These are phyloP conservation scores for Agaricus sinodeliciosus DNA, from an alignment of 768 basidiomycete species.

Conservation along the genomic window DNA sequence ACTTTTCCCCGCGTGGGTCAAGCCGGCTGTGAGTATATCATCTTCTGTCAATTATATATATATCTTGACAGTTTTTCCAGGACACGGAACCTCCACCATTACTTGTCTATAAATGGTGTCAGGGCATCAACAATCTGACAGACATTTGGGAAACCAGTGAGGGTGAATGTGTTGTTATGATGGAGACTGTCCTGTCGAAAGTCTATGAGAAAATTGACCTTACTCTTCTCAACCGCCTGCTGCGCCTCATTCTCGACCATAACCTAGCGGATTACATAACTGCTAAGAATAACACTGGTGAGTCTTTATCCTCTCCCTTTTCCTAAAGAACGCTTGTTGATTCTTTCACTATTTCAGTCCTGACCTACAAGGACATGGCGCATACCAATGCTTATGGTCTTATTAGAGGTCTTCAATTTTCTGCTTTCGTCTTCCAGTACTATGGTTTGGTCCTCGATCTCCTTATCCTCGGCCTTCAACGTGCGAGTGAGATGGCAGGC, in stretches of 20 bases:
- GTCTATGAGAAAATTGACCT: slow-evolving; percentile 99
- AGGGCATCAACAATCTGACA: slow-evolving; percentile 97
- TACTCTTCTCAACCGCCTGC: slow-evolving; percentile 89
- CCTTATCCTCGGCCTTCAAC: slow-evolving; percentile 92
- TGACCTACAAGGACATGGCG: slow-evolving; percentile 65
- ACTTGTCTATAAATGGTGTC: slow-evolving; percentile 99
- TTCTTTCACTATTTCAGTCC: slow-evolving; percentile 7
- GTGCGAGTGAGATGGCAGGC: slow-evolving; percentile 98
- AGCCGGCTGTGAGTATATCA: slow-evolving; percentile 62
- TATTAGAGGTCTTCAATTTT: slow-evolving; percentile 97
- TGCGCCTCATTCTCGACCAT: slow-evolving; percentile 96
- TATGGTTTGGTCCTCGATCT: slow-evolving; percentile 95
- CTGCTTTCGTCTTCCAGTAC: slow-evolving; percentile 98
- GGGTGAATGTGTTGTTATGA: slow-evolving; percentile 96
- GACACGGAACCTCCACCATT: slow-evolving; percentile 96
- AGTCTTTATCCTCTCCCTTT: slow-evolving; percentile 12
- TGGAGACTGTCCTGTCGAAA: slow-evolving; percentile 97
- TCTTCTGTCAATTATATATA: not conserved
- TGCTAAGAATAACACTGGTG: slow-evolving; percentile 92
- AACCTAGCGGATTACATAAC: slow-evolving; percentile 99
- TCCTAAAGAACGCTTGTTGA: not conserved
- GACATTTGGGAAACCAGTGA: slow-evolving; percentile 99
- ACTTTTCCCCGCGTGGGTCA: slow-evolving; percentile 98
- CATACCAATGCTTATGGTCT: slow-evolving; percentile 97
- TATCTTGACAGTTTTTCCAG: slow-evolving; percentile 19